Percentiles rank a stretch among this genome's conserved stretches.
Evolutionary conservation across 108 stramenopile genomes (phyloP).

Genomic region (Discostella pseudostelligera): DNA sequence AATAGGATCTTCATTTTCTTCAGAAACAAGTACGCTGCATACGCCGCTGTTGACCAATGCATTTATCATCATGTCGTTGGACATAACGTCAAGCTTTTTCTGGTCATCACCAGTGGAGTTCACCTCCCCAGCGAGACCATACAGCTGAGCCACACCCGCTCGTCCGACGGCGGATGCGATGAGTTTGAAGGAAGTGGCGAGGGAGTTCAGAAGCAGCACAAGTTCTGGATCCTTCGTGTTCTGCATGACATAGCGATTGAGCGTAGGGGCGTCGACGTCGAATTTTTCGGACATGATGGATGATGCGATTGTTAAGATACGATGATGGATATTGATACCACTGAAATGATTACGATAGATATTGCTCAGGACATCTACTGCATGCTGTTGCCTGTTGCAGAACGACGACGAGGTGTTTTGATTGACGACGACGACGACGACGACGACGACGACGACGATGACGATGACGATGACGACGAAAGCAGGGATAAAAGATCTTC

Average conservation of each 20-base stretch:
- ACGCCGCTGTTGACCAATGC: conserved; percentile 89
- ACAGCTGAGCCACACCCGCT: conserved; percentile 88
- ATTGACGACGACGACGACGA: no score
- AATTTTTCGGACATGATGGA: conserved; percentile 51
- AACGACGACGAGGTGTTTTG: no score
- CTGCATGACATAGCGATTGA: conserved; percentile 84
- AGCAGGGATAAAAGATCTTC: no score
- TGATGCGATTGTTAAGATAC: no score
- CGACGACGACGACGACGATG: no score
- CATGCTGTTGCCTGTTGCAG: no score
- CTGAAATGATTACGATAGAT: no score
- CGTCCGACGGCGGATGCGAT: conserved; percentile 86
- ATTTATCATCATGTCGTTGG: conserved; percentile 99
- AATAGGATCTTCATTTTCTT: conserved; percentile 98
- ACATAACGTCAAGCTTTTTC: conserved; percentile 99
- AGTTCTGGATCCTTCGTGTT: conserved; percentile 79
- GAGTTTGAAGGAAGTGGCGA: conserved; percentile 86
- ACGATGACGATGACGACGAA: no score
- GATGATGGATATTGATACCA: no score
- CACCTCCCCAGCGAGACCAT: conserved; percentile 95
- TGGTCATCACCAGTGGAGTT: conserved; percentile 98
- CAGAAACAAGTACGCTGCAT: conserved; percentile 94
- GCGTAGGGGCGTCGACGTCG: conserved; percentile 75
- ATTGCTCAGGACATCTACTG: no score
- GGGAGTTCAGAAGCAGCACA: conserved; percentile 82